Conservation (phyloP, 805 yeast genomes). For the Yamadazyma kitorensis region DNA sequence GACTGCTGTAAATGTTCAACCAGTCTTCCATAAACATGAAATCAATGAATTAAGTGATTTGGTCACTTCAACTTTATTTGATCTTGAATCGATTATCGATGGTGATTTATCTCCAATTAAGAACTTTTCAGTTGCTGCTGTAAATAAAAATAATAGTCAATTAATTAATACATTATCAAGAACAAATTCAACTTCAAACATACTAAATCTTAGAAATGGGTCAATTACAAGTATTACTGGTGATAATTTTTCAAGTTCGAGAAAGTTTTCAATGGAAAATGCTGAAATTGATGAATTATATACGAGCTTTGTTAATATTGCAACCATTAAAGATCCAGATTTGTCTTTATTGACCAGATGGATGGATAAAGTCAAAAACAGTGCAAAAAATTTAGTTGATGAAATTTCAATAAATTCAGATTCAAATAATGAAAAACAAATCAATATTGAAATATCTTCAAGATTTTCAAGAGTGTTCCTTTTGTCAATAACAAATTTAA, state of each 20-base stretch:
- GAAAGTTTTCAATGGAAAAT: conserved; percentile 23
- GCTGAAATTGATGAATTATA: conserved; percentile 66
- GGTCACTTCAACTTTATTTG: conserved; percentile 63
- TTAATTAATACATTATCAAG: conserved; percentile 9
- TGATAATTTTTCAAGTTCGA: conserved; percentile 6
- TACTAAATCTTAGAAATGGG: conserved; percentile 6
- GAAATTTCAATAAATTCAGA: conserved; percentile 1
- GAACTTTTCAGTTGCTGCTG: conserved; percentile 11
- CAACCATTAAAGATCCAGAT: conserved; percentile 42
- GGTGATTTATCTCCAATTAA: conserved; percentile 39
- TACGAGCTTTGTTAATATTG: conserved; percentile 61
- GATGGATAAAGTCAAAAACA: conserved; percentile 36
- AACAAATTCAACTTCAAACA: conserved; percentile 2
- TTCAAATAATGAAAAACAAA: conserved; percentile 1
- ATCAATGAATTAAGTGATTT: conserved; percentile 81
- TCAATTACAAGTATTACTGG: conserved; percentile 10
- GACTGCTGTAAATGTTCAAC: conserved; percentile 94
- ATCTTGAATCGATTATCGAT: conserved; percentile 59
- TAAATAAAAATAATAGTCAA: conserved; percentile 3
- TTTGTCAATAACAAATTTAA: conserved; percentile 60
- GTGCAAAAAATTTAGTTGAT: conserved; percentile 15
- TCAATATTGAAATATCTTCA: not conserved
- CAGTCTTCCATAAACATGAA: conserved; percentile 88
- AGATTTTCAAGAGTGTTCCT: conserved; percentile 69
- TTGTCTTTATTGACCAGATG: conserved; percentile 33